Percentiles rank a stretch among this genome's conserved stretches.
Evolutionary conservation across 495 filamentous ascomycete species (phyloP).

Genomic region (Hyphodiscus hymeniophilus): DNA sequence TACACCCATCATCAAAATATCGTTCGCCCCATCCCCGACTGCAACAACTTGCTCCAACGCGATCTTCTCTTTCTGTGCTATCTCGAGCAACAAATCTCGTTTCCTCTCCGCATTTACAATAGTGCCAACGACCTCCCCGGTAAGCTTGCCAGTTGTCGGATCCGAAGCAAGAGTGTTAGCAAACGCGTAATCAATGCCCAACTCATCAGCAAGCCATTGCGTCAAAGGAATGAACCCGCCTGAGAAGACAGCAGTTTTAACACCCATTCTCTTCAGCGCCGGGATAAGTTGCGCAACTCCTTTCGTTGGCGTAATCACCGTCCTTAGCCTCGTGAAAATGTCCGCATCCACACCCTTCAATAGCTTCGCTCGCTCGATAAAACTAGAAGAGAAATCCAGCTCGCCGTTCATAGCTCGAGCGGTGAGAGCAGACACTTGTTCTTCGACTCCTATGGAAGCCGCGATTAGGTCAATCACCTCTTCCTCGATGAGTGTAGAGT

Average conservation of each 20-base stretch:
- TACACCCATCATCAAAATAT: slow-evolving; percentile 82
- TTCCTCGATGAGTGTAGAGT: slow-evolving; percentile 89
- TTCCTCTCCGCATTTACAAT: slow-evolving; percentile 84
- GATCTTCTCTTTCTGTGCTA: slow-evolving; percentile 67
- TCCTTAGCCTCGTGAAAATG: slow-evolving; percentile 73
- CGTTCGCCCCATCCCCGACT: slow-evolving; percentile 92
- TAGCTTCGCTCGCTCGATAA: slow-evolving; percentile 69
- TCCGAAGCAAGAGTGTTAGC: slow-evolving; percentile 77
- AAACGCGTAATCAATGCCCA: slow-evolving; percentile 78
- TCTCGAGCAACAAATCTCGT: slow-evolving; percentile 61
- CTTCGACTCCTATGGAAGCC: slow-evolving; percentile 61
- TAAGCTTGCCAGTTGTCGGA: slow-evolving; percentile 52
- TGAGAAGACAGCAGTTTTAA: slow-evolving; percentile 80
- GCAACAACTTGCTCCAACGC: slow-evolving; percentile 69
- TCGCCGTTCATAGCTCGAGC: slow-evolving; percentile 92
- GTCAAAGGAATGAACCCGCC: slow-evolving; percentile 89
- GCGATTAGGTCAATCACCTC: slow-evolving; percentile 96
- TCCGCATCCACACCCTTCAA: slow-evolving; percentile 69
- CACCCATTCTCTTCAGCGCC: slow-evolving; percentile 65
- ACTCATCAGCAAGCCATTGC: slow-evolving; percentile 66
- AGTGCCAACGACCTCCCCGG: slow-evolving; percentile 66
- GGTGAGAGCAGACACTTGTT: slow-evolving; percentile 61
- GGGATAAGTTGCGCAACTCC: slow-evolving; percentile 68
- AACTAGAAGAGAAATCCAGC: slow-evolving; percentile 79
- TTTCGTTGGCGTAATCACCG: slow-evolving; percentile 66